These are phyloP conservation scores for Phallus indusiatus DNA, from an alignment of 768 basidiomycete species.

Conservation along the genomic window DNA sequence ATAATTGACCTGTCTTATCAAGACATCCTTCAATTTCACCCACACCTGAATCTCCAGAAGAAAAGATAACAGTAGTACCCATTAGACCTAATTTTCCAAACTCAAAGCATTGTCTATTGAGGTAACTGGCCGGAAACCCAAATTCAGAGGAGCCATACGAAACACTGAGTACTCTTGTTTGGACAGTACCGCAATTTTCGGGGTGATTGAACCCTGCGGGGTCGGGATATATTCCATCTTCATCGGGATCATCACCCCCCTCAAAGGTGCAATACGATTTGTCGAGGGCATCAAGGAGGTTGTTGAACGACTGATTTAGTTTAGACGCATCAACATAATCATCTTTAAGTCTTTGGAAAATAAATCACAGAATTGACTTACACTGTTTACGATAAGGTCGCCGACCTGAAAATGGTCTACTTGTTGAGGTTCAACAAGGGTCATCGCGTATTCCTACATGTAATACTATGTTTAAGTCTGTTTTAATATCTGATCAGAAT, in stretches of 20 bases:
- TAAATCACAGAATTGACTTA: conserved; percentile 25
- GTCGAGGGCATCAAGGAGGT: conserved; percentile 26
- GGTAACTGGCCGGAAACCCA: conserved; percentile 15
- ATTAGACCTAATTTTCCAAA: conserved; percentile 40
- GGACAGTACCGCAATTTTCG: conserved; percentile 13
- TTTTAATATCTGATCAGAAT: background rate
- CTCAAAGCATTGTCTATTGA: conserved; percentile 34
- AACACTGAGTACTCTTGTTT: conserved; percentile 14
- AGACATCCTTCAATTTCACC: conserved; percentile 30
- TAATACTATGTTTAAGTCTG: background rate
- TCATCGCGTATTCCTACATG: conserved; percentile 20
- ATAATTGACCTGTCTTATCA: conserved; percentile 18
- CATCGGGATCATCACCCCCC: conserved; percentile 12
- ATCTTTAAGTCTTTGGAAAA: no score
- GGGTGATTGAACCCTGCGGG: conserved; percentile 3
- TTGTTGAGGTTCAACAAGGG: conserved; percentile 20
- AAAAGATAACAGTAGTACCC: conserved; percentile 37
- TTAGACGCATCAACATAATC: no score
- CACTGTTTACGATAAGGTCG: conserved; percentile 18
- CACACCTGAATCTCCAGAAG: conserved; percentile 35
- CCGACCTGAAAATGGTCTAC: conserved; percentile 26
- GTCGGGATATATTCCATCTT: conserved; percentile 10
- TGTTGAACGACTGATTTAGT: conserved; percentile 16
- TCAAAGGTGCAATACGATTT: conserved; percentile 26
- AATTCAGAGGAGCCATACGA: conserved; percentile 15